Evolutionary conservation across 768 basidiomycete species (phyloP).

Genomic region (Termitomyces sp.): DNA sequence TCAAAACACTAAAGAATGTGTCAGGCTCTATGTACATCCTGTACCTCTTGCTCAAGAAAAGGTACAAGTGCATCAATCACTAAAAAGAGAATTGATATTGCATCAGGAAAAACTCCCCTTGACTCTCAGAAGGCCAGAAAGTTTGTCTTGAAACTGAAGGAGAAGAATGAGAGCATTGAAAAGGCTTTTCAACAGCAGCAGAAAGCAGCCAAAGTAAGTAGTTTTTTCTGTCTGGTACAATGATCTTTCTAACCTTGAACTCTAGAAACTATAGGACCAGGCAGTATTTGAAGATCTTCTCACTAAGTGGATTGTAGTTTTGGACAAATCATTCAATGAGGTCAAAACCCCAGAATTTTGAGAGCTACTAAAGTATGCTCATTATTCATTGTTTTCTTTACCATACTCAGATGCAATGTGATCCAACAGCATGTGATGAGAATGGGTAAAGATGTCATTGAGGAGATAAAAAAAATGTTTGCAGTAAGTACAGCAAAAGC

Average conservation of each 20-base stretch:
- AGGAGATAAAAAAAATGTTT: slow-evolving; percentile 1
- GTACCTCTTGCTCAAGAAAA: no score
- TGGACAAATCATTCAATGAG: not conserved
- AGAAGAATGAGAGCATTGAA: not conserved
- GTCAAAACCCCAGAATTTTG: slow-evolving; percentile 17
- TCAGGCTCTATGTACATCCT: no score
- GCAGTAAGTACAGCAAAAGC: not conserved
- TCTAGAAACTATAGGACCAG: slow-evolving; percentile 4
- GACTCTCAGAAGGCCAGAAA: not conserved
- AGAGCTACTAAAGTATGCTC: slow-evolving; percentile 12
- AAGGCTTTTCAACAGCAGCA: slow-evolving; percentile 2
- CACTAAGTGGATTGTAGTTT: slow-evolving; percentile 1
- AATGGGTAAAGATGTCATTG: not conserved
- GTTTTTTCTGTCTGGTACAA: not conserved
- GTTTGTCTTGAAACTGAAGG: not conserved
- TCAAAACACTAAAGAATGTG: no score
- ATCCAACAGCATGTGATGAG: no score
- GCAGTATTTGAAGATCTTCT: slow-evolving; percentile 1
- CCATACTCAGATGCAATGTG: no score
- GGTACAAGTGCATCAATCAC: no score
- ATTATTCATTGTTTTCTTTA: not conserved
- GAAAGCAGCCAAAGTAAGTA: not conserved
- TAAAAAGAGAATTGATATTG: not conserved
- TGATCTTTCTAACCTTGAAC: not conserved
- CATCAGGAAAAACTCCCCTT: not conserved